A percentile compares a stretch with the other conserved stretches of the same genome.
phyloP scores from a whole-genome alignment of 768 basidiomycete species.

The Polyporus arcularius region DNA sequence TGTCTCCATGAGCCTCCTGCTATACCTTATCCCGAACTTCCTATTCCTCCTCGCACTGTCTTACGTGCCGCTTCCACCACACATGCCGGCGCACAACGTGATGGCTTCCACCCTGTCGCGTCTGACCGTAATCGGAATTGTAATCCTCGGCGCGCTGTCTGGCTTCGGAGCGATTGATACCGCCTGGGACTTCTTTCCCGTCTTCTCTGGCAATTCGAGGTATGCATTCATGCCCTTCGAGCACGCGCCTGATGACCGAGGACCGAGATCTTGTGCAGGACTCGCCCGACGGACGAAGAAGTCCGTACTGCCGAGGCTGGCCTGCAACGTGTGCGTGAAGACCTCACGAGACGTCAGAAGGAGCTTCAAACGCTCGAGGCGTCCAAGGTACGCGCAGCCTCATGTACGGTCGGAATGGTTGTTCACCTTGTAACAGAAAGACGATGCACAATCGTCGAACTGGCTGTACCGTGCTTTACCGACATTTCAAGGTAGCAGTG shows the following conservation, averaged over 20 bases:
- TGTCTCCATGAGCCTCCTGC: constrained; percentile 32
- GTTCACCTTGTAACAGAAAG: constrained; percentile 7
- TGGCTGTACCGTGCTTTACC: constrained; percentile 56
- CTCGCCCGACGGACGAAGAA: constrained; percentile 49
- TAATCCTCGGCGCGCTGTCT: constrained; percentile 77
- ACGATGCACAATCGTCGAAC: constrained; percentile 16
- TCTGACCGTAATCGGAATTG: constrained; percentile 73
- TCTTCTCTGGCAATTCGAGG: constrained; percentile 33
- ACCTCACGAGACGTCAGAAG: constrained; percentile 45
- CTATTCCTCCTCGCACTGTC: constrained; percentile 53
- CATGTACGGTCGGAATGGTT: too few relatives aligned
- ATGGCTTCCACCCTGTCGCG: constrained; percentile 54
- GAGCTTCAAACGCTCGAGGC: constrained; percentile 36
- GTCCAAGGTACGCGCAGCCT: constrained; percentile 24
- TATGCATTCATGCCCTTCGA: constrained; percentile 12
- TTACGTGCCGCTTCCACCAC: constrained; percentile 65
- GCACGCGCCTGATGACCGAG: too few relatives aligned
- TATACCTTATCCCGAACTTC: constrained; percentile 52
- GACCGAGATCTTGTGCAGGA: constrained; percentile 1
- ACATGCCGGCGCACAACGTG: constrained; percentile 33
- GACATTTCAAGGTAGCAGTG: constrained; percentile 50
- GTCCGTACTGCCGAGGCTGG: constrained; percentile 58
- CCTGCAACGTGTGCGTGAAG: constrained; percentile 58
- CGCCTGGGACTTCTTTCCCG: constrained; percentile 61
- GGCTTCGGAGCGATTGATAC: constrained; percentile 77